A percentile compares a stretch with the other conserved stretches of the same genome.
Evolutionary conservation across 2,329 filamentous ascomycete species (phyloP).

Genomic region (Fusarium guadeloupense): DNA sequence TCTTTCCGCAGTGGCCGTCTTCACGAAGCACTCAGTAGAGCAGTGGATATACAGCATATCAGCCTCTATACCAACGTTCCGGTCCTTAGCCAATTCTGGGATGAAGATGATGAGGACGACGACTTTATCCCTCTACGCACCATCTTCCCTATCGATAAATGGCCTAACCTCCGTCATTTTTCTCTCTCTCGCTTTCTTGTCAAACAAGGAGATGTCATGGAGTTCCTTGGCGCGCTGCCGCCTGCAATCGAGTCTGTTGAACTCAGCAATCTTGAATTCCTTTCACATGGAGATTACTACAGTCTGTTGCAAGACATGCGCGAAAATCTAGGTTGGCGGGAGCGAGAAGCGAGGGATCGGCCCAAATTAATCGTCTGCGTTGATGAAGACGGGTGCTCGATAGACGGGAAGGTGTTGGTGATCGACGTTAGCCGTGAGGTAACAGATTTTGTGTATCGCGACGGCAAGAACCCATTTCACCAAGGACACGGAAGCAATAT

Average conservation of each 20-base stretch:
- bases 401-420: not conserved
- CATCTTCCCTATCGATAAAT: constrained; percentile 45
- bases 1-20: constrained; percentile 4
- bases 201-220: constrained; percentile 42
- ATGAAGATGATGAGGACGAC: rapidly evolving
- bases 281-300: constrained; percentile 8
- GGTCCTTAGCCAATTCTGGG: rapidly evolving
- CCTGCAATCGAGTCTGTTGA: constrained; percentile 44
- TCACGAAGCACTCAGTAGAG: not conserved
- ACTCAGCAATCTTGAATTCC: constrained; percentile 46
- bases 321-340: constrained; percentile 3
- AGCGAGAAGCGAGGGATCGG: not conserved
- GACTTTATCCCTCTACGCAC: constrained; percentile 34
- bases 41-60: constrained; percentile 36
- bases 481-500: not conserved
- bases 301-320: constrained; percentile 12
- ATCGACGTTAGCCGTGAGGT: not conserved
- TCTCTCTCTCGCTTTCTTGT: constrained; percentile 45
- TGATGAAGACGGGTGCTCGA: not conserved
- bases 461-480: no score
- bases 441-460: no score
- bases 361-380: constrained; percentile 6
- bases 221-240: constrained; percentile 43
- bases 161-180: constrained; percentile 46
- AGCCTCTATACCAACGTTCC: constrained; percentile 20